Evolutionary conservation across 1,139 yeast species (phyloP), one percentile per base, ranked within the genome.

Genomic region (Yamadazyma taylorii): DNA sequence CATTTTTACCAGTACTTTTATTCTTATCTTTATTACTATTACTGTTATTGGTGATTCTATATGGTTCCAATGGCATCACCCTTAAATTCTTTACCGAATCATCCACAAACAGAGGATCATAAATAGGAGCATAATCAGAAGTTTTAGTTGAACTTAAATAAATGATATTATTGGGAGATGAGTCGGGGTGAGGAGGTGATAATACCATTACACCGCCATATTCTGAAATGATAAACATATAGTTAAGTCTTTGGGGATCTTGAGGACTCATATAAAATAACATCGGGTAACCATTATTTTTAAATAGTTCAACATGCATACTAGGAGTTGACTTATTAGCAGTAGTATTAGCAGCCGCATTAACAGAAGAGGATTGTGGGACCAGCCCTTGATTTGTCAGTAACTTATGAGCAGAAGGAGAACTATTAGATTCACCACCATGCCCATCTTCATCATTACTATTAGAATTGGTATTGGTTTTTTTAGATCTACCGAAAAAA

Each of bases 141-240:
- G 35, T 12, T 10, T 19, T 33, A 11, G 32, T 32, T 12, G 40
- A 36, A 25, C 52, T 44, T 4, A 54, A 32, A 13, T 43, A 42
- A 6, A 49, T 32, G 8, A 54, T 42, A 7, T 44, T 32, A 33
- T 48, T 45, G 13, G 25, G 25, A 12, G n/a, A 11, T 11, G n/a
- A 14, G 14, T 43, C 27, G 9, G 37, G 40, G 32, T 34, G 35
- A 6, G 61, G 58, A 14, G 41, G 45, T 12, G 46, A 50, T 34
- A 56, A 62, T 9, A 59, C 53, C 3, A 63, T 48, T 12, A 51
- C 40, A 1, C 73, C 73, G 8, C 73, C 73, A 46, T 63, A 43
- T n/a, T 39, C 40, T 24, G 48, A 54, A 22, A 67, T 61, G 27
- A 55, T 36, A 3, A 43, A 40, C 21, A 14, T 13, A 23, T 37